phyloP scores from a whole-genome alignment of 495 filamentous ascomycete genomes.

The Trichoderma asperelloides region DNA sequence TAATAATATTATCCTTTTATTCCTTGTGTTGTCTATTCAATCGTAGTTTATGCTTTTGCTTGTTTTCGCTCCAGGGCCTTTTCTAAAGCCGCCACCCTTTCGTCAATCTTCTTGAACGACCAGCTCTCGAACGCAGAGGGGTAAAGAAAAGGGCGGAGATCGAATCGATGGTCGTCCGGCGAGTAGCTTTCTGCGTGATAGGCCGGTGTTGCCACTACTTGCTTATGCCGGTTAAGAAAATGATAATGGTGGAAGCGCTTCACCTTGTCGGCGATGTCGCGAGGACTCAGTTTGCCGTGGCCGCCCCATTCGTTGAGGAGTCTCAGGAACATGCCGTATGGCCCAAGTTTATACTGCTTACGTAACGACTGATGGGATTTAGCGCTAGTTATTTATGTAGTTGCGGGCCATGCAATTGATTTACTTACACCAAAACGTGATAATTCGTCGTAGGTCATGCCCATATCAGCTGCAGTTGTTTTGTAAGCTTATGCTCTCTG shows the following conservation, averaged over 20 bases:
- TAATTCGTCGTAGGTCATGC: constrained; percentile 48
- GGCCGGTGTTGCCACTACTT: constrained; percentile 12
- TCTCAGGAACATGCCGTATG: constrained; percentile 59
- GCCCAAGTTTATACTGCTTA: constrained; percentile 65
- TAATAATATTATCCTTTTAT: not conserved
- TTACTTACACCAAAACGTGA: constrained; percentile 41
- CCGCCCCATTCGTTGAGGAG: constrained; percentile 64
- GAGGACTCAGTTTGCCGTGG: constrained; percentile 22
- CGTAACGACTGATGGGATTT: constrained; percentile 35
- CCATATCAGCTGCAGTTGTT: constrained; percentile 15
- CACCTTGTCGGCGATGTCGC: constrained; percentile 26
- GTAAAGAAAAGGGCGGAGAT: constrained; percentile 56
- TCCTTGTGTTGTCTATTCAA: not conserved
- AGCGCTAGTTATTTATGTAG: not conserved
- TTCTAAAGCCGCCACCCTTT: constrained; percentile 24
- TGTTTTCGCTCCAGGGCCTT: constrained; percentile 11
- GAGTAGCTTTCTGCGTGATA: constrained; percentile 38
- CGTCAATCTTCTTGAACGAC: constrained; percentile 47
- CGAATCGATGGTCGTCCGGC: constrained; percentile 62
- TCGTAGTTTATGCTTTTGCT: not conserved
- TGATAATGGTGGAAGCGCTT: constrained; percentile 51
- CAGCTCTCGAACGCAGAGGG: constrained; percentile 36
- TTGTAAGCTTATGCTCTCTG: constrained; percentile 20
- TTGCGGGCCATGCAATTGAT: not conserved
- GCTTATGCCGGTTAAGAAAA: constrained; percentile 2